Conservation (phyloP, 345 rosid genomes). For the Boechera stricta region DNA sequence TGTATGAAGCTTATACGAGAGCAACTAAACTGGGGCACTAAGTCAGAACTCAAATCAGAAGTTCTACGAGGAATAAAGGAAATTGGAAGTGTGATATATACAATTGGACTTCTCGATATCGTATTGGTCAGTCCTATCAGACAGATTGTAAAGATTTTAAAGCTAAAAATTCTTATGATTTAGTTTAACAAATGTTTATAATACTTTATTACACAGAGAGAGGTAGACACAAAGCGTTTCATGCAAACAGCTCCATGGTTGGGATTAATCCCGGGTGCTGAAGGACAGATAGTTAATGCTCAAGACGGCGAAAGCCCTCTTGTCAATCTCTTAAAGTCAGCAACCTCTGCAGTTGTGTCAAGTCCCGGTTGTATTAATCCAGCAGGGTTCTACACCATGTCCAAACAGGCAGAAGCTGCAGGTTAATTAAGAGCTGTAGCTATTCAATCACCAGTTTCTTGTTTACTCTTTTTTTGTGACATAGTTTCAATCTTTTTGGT, state of each 20-base stretch:
- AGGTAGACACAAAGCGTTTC: conserved; percentile 79
- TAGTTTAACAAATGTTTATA: conserved; percentile 9
- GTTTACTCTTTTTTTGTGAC: background rate
- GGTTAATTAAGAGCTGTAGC: conserved; percentile 50
- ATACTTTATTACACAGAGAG: conserved; percentile 60
- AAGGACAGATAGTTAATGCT: conserved; percentile 84
- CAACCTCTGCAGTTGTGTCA: conserved; percentile 74
- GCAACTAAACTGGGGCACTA: conserved; percentile 86
- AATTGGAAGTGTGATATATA: conserved; percentile 92
- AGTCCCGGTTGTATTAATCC: conserved; percentile 80
- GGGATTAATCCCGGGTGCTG: conserved; percentile 80
- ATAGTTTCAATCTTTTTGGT: conserved; percentile 27
- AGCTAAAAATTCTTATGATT: background rate
- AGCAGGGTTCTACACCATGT: conserved; percentile 85
- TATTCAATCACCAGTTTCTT: conserved; percentile 11
- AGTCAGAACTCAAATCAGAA: conserved; percentile 89
- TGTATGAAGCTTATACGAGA: conserved; percentile 95
- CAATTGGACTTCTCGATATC: conserved; percentile 94
- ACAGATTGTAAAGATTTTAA: conserved; percentile 4
- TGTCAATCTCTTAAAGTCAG: conserved; percentile 86
- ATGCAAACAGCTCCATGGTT: conserved; percentile 98
- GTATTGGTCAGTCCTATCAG: conserved; percentile 73
- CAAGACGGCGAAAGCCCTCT: conserved; percentile 91
- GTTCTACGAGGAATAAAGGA: conserved; percentile 90
- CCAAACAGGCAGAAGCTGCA: conserved; percentile 99